Base-by-base conservation (phyloP, 1,139 yeast genomes). In the Saccharomyces uvarum region DNA sequence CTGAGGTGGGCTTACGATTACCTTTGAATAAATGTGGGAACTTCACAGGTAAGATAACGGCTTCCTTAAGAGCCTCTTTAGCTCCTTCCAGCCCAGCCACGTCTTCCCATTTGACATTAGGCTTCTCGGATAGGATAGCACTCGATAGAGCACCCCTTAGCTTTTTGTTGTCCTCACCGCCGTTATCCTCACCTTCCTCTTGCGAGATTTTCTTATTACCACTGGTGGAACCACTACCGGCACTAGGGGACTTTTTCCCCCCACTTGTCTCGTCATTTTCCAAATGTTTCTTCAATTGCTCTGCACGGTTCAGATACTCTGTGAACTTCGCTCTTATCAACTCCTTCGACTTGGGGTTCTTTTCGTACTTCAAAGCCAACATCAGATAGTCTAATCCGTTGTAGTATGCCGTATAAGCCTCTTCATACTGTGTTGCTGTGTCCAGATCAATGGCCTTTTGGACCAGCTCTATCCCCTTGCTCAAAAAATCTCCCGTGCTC, bases 371-470 rank as follows among this genome's bases (percentile, higher is more conserved):
- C 65, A 95, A 78, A 3, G 99, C 99, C 63, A 90, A 78, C 97
- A 95, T 90, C 63, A 95, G 77, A 71, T 93, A 95, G 70, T 93
- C 99, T 57, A 95, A 77, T 2, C 98, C 98, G 65, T 88, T 88
- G 75, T 88, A 90, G 73, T 95, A 95, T 51, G 89, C 80, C 57
- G 89, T 88, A 71, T 93, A 93, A 0, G 99, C 99, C 61, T 93
- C 98, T 57, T 89, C 97, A 65, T 91, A 93, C 61, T 86, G 79
- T 50, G 95, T 87, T 31, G 91, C 93, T 26, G 89, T 84, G 70
- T 95, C 99, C 6, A 96, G 91, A 68, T 91, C 97, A 55, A 95
- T 90, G 27, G 99, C 99, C 71, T 86, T 86, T 67, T 90, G 96
- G 14, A 93, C 95, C 51, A 91, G 78, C 61, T 90, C 97, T 33